phyloP scores from a whole-genome alignment of 2,329 filamentous ascomycete species.

The Xylariaceae sp. region DNA sequence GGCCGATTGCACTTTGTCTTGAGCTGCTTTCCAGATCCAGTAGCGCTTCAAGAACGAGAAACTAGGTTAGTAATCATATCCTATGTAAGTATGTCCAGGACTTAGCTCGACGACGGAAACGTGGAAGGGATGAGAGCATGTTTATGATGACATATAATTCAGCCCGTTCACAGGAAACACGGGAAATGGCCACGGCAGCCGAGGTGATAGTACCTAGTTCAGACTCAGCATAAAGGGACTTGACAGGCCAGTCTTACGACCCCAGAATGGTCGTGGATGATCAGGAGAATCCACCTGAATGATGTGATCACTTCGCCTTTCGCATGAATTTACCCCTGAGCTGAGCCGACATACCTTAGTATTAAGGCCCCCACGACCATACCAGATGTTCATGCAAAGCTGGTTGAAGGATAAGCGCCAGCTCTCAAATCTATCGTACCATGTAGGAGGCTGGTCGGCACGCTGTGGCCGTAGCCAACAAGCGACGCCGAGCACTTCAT shows the following conservation, averaged over 20 bases:
- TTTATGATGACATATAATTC: not conserved
- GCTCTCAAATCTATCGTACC: conserved; percentile 56
- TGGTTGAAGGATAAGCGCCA: conserved; percentile 65
- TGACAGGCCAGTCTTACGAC: no score
- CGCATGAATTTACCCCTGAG: not conserved
- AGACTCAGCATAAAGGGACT: no score
- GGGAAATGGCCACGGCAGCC: no score
- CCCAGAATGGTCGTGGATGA: not conserved
- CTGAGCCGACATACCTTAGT: conserved; percentile 40
- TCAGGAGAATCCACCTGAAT: not conserved
- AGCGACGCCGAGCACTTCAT: conserved; percentile 60
- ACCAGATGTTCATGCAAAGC: conserved; percentile 60
- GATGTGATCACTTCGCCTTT: not conserved
- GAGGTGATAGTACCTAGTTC: no score
- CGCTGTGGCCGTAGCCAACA: conserved; percentile 63
- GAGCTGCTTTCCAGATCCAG: conserved; percentile 65
- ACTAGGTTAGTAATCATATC: conserved; percentile 17
- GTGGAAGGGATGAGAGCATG: not conserved
- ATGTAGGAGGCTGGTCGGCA: conserved; percentile 44
- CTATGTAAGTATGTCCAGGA: not conserved
- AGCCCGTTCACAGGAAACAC: no score
- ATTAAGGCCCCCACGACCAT: conserved; percentile 63
- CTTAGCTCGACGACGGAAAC: no score
- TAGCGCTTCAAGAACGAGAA: conserved; percentile 45
- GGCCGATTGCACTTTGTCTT: conserved; percentile 54